Evolutionary conservation across 1,284 basidiomycete species (phyloP).

Genomic region (Cryptococcus sp.): DNA sequence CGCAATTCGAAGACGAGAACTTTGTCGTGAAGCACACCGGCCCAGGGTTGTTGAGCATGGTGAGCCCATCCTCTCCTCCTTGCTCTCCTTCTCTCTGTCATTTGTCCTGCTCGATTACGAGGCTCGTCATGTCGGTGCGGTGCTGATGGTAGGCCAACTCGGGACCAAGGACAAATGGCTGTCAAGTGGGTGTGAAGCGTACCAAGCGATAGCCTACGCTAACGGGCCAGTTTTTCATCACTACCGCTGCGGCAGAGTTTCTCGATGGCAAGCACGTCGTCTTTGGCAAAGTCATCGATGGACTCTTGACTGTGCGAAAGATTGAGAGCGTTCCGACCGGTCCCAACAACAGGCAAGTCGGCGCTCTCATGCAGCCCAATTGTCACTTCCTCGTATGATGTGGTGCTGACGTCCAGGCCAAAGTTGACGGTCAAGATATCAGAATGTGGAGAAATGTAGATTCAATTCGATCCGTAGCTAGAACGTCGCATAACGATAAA

Average conservation of each 20-base stretch:
- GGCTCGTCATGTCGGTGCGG: neutral
- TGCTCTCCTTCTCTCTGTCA: neutral
- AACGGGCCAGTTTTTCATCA: slow-evolving; percentile 80
- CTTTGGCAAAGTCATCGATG: slow-evolving; percentile 83
- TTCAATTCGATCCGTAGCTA: neutral
- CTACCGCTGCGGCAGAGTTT: slow-evolving; percentile 87
- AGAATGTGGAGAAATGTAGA: slow-evolving; percentile 53
- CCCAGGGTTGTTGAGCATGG: slow-evolving; percentile 82
- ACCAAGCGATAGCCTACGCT: neutral
- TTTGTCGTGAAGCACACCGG: slow-evolving; percentile 83
- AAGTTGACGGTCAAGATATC: slow-evolving; percentile 22
- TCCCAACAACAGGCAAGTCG: slow-evolving; percentile 37
- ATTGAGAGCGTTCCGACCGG: slow-evolving; percentile 92
- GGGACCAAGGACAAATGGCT: slow-evolving; percentile 85
- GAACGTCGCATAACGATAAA: neutral
- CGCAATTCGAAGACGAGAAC: slow-evolving; percentile 93
- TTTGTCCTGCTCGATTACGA: neutral
- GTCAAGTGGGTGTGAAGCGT: slow-evolving; percentile 55
- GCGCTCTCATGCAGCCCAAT: neutral
- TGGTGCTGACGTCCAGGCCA: slow-evolving; percentile 13
- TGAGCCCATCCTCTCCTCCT: slow-evolving; percentile 36
- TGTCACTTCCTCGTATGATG: too few relatives aligned
- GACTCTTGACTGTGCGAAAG: slow-evolving; percentile 83
- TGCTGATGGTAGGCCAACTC: slow-evolving; percentile 70
- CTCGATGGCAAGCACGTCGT: slow-evolving; percentile 92